Evolutionary conservation across 148 eudicot species (phyloP), one percentile per base, ranked within the genome.

Genomic region (Camellia japonica): DNA sequence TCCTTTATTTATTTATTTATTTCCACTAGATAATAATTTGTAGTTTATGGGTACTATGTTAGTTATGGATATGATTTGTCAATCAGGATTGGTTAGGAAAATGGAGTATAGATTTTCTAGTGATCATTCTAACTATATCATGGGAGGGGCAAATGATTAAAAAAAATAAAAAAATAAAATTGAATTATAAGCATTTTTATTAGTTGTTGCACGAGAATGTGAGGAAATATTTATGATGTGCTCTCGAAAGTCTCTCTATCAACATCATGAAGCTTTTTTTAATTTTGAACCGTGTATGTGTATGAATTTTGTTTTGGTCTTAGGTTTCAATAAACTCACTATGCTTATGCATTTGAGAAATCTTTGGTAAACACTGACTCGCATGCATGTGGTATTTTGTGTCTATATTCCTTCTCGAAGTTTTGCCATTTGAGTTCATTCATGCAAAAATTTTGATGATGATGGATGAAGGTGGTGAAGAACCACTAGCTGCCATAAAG

Each of bases 321-420:
- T 49, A 77, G 59, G 46, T 49, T 30, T 54, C 7, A 60, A 75
- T 54, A 54, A 2, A 12, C 1, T 77, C 60, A 15, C 68, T 20
- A 1, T 46, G 38, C 10, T 77, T 63, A 23, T 7, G 23, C 59
- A 30, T 59, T 63, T 62, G 43, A 30, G 18, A 64, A 77, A 43
- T 60, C 68, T 63, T 76, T 46, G 44, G 4, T 76, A 23, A 23
- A 38, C 18, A 7, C 19, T 54, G 20, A 30, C 72, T 66, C 54
- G 64, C 18, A 23, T 64, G 2, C 54, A 19, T 49, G 3, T 65
- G 61, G 30, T 77, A 54, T n/a, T 20, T 30, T 52, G 13, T 4
- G 62, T 77, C 44, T 64, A 30, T 18, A 51, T 66, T 77, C 23
- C 73, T 51, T 77, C 55, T 52, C 10, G 4, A 49, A 49, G 61